Evolutionary conservation across 495 filamentous ascomycete genomes (phyloP), one percentile per base, ranked within the genome.

Genomic region (Schizothecium vesticola): DNA sequence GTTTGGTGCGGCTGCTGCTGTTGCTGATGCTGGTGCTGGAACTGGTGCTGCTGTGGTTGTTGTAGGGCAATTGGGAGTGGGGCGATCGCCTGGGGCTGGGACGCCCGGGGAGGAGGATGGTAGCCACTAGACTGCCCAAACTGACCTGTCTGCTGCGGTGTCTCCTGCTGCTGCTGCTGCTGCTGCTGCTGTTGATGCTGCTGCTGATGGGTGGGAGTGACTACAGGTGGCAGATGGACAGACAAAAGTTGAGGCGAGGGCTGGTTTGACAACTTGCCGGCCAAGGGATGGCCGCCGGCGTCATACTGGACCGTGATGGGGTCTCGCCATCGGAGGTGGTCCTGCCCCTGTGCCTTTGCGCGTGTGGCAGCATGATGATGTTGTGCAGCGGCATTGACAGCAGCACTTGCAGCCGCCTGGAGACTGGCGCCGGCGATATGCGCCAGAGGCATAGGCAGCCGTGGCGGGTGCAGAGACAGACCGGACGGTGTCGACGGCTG

Each of bases 241-340:
- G 43, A 51, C 19, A 19, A 51, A 19, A n/a, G 43, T 51, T 51
- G 43, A n/a, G 43, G 43, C 29, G 22, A 61, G 62, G 24, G 33
- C n/a, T 63, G 67, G 43, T 22, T 29, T 12, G 26, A 25, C 25
- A 67, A 31, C 66, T 70, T 72, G 51, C 63, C 70, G 31, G 67
- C 70, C 31, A 72, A 64, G 56, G 68, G 57, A 28, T 68, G 69
- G 58, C 71, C 70, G 25, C 55, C 66, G 65, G 65, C 60, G 59
- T 74, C 70, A 31, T 67, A 67, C 12, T 74, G 64, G 5, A 76
- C 69, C 21, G 67, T 68, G 43, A 72, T 70, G 61, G 72, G 73
- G 21, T 70, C 72, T 60, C 56, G 61, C 72, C 70, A 71, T 10
- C 72, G 68, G 28, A 72, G 25, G 23, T 57, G 43, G 8, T 69